Percentiles rank a stretch among this genome's conserved stretches.
Evolutionary conservation across 306 rosid species (phyloP).

Genomic region (Myrica gale): DNA sequence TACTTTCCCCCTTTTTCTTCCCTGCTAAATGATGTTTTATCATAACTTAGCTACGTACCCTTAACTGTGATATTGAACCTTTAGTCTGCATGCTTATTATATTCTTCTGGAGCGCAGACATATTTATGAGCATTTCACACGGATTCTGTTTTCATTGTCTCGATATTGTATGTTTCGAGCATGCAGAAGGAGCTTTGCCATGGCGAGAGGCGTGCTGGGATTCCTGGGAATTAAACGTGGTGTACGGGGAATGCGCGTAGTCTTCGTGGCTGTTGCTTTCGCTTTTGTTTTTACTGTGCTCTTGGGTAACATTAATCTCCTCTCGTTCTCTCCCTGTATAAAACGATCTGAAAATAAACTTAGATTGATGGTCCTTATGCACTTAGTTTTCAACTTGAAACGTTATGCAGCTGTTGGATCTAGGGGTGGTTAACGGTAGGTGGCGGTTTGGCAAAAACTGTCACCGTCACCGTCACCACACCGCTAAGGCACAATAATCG

Average conservation of each 20-base stretch:
- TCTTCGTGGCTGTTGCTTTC: slow-evolving; percentile 20
- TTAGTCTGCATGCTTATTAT: no score
- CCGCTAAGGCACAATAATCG: no score
- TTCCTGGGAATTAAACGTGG: neutral
- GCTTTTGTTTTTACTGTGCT: slow-evolving; percentile 24
- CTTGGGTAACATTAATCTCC: slow-evolving; percentile 29
- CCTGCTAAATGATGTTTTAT: neutral
- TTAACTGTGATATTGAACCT: no score
- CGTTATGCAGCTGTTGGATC: neutral
- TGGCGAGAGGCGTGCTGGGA: slow-evolving; percentile 20
- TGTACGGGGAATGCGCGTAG: slow-evolving; percentile 19
- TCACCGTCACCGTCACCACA: no score
- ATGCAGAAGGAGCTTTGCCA: slow-evolving; percentile 18
- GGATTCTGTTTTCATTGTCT: neutral
- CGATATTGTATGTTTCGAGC: neutral
- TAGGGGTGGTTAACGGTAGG: no score
- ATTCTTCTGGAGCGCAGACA: neutral
- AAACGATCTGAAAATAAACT: neutral
- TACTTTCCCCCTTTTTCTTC: neutral
- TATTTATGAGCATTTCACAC: neutral
- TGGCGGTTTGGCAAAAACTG: no score
- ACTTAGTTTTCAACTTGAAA: neutral
- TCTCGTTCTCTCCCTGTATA: neutral
- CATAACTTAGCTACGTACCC: no score
- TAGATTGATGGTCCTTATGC: neutral